phyloP scores from a whole-genome alignment of 768 basidiomycete species.

The Russula brevipes region DNA sequence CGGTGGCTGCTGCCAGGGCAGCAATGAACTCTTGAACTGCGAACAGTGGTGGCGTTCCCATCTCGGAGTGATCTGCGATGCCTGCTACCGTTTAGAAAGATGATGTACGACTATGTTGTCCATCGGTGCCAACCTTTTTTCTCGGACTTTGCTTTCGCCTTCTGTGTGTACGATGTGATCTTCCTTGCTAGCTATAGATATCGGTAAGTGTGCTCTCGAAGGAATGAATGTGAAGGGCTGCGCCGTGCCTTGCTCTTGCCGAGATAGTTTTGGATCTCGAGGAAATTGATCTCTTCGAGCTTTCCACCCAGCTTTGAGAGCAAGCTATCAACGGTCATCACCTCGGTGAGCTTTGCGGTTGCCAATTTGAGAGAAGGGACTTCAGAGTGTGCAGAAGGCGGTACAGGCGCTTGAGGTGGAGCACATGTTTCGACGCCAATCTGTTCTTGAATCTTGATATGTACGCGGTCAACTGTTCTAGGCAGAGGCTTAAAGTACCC shows the following conservation, averaged over 20 bases:
- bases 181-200: slow-evolving; percentile 57
- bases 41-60: slow-evolving; percentile 62
- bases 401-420: slow-evolving; percentile 77
- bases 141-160: slow-evolving; percentile 29
- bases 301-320: slow-evolving; percentile 61
- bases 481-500: slow-evolving; percentile 51
- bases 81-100: neutral
- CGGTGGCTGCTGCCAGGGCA: slow-evolving; percentile 70
- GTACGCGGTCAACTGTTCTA: slow-evolving; percentile 74
- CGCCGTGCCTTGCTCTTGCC: slow-evolving; percentile 73
- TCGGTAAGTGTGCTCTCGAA: neutral
- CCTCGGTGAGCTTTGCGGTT: slow-evolving; percentile 43
- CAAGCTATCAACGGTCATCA: slow-evolving; percentile 65
- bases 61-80: neutral
- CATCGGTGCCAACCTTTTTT: slow-evolving; percentile 25
- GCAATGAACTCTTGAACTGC: slow-evolving; percentile 73
- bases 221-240: neutral
- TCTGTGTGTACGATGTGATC: slow-evolving; percentile 70
- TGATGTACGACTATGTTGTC: neutral
- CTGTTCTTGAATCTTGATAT: slow-evolving; percentile 71
- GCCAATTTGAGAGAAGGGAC: slow-evolving; percentile 55
- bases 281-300: slow-evolving; percentile 70
- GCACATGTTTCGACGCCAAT: slow-evolving; percentile 62
- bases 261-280: slow-evolving; percentile 79
- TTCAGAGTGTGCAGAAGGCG: slow-evolving; percentile 65